phyloP scores from a whole-genome alignment of 345 rosid genomes.

The Salix udensis region DNA sequence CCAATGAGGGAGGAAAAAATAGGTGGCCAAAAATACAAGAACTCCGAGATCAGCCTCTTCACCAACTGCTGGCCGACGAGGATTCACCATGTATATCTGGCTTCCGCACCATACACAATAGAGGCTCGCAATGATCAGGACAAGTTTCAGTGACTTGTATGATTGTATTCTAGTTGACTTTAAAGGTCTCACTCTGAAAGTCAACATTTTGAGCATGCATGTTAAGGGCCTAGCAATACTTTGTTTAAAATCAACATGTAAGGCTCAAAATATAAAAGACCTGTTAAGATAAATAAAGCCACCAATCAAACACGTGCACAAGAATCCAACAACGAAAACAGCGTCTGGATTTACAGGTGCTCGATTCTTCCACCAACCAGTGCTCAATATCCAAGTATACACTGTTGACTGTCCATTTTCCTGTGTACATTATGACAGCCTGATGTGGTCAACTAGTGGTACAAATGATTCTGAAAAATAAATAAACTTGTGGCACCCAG shows the following conservation, averaged over 20 bases:
- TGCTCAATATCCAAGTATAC: slow-evolving; percentile 66
- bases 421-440: slow-evolving; percentile 30
- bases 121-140: slow-evolving; percentile 37
- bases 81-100: slow-evolving; percentile 54
- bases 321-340: slow-evolving; percentile 47
- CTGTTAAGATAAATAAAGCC: slow-evolving; percentile 65
- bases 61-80: slow-evolving; percentile 61
- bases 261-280: slow-evolving; percentile 18
- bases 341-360: slow-evolving; percentile 66
- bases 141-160: slow-evolving; percentile 33
- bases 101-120: slow-evolving; percentile 63
- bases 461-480: neutral
- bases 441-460: neutral
- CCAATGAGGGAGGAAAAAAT: slow-evolving; percentile 52
- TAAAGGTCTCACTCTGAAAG: slow-evolving; percentile 34
- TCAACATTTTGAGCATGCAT: neutral
- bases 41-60: slow-evolving; percentile 80
- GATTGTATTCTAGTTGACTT: slow-evolving; percentile 31
- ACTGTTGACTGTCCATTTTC: slow-evolving; percentile 57
- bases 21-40: slow-evolving; percentile 40
- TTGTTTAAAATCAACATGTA: neutral
- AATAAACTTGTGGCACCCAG: neutral
- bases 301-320: slow-evolving; percentile 45
- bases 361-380: slow-evolving; percentile 64
- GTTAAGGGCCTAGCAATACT: neutral